Evolutionary conservation across 805 yeast species (phyloP), one percentile per base, ranked within the genome.

Genomic region (Wickerhamomyces strasburgensis): DNA sequence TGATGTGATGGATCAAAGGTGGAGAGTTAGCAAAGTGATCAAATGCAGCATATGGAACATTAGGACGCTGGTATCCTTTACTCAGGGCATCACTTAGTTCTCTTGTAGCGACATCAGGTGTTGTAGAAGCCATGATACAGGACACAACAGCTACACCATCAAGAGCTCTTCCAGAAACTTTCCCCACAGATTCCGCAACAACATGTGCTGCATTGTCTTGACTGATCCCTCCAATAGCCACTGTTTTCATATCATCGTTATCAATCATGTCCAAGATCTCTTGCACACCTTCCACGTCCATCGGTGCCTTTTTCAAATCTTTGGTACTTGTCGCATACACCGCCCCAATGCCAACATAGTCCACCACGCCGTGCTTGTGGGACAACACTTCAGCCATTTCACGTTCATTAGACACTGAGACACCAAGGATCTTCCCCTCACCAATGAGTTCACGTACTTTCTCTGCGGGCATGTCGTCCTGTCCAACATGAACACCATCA

Each of bases 91-190:
- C 34, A 72, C 19, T 10, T 9, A 48, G 57, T 2, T 56, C 52
- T 29, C 43, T 51, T 0, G 90, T 72, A 0, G 84, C 78, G 3
- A 46, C 37, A 1, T 57, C 72, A 0, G 90, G 80, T 43, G 73
- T 70, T 8, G 48, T 41, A 1, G 69, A 63, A 2, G 86, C 86
- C 80, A 87, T 83, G 10, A 86, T 80, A 47, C 86, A 82, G 6
- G 96, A 84, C 2, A 89, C 97, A 11, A 88, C 80, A 2, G 96
- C 93, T 11, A 84, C 76, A n/a, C 97, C 97, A 53, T 84, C 84
- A 7, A 84, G 56, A 0, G 65, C 54, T 33, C 57, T 58, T 6
- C 72, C 78, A 3, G 70, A 67, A 5, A 67, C 40, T 2, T 67
- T 55, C 16, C 75, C 64, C 29, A 75, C 72, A 37, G 65, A 70